phyloP scores from a whole-genome alignment of 345 rosid genomes.

The Euclidium syriacum region DNA sequence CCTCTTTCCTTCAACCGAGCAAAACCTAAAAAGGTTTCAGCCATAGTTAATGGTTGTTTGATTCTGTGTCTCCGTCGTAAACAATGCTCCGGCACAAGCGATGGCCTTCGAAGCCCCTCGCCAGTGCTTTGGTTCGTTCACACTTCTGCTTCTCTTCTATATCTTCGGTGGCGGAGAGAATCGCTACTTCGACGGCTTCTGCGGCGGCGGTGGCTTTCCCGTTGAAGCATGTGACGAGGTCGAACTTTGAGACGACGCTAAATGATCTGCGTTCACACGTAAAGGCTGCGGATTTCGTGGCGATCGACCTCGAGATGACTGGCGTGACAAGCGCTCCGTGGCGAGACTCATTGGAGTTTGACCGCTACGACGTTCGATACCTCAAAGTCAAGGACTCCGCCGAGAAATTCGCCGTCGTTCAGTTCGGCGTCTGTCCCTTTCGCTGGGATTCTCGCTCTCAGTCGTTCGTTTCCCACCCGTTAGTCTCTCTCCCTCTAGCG shows the following conservation, averaged over 20 bases:
- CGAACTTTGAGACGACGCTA: slow-evolving; percentile 68
- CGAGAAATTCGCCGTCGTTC: slow-evolving; percentile 90
- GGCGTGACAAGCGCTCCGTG: slow-evolving; percentile 85
- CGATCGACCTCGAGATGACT: slow-evolving; percentile 94
- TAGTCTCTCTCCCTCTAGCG: slow-evolving; percentile 18
- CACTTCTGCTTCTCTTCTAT: slow-evolving; percentile 20
- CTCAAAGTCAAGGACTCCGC: slow-evolving; percentile 94
- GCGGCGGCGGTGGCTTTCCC: slow-evolving; percentile 49
- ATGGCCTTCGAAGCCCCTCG: slow-evolving; percentile 36
- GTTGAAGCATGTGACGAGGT: slow-evolving; percentile 63
- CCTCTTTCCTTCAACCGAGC: slow-evolving; percentile 4
- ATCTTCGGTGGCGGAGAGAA: slow-evolving; percentile 13
- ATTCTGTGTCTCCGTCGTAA: slow-evolving; percentile 6
- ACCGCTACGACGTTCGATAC: slow-evolving; percentile 68
- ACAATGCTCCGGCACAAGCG: slow-evolving; percentile 33
- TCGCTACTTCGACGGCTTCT: neutral
- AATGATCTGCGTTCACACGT: slow-evolving; percentile 52
- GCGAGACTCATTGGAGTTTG: slow-evolving; percentile 82
- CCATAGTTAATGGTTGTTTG: neutral
- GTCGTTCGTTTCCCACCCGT: slow-evolving; percentile 79
- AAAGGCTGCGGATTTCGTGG: slow-evolving; percentile 79
- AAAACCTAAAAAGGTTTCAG: slow-evolving; percentile 23
- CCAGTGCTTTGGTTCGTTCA: slow-evolving; percentile 34
- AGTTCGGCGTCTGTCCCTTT: slow-evolving; percentile 93
- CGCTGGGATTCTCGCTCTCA: slow-evolving; percentile 71